These are phyloP conservation scores for Candida koratica DNA, from an alignment of 805 yeast species.

Conservation along the genomic window DNA sequence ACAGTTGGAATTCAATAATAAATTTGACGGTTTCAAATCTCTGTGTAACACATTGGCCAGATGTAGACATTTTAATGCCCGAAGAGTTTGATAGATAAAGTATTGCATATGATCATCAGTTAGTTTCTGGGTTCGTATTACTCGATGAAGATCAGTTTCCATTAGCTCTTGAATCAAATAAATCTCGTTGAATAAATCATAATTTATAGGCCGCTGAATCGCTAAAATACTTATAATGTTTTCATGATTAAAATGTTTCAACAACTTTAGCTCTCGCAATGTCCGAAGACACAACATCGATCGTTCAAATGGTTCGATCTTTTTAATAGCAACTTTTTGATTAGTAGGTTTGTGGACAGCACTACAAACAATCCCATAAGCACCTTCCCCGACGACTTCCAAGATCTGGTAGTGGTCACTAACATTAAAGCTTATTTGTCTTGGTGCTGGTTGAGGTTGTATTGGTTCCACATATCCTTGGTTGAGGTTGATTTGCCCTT, in stretches of 20 bases:
- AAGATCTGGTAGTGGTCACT: slow-evolving; percentile 81
- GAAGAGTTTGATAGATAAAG: slow-evolving; percentile 83
- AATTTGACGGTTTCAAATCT: slow-evolving; percentile 86
- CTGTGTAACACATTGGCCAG: slow-evolving; percentile 93
- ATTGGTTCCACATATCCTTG: slow-evolving; percentile 3
- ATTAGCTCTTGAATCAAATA: slow-evolving; percentile 83
- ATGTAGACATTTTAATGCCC: slow-evolving; percentile 88
- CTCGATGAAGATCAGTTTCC: slow-evolving; percentile 85
- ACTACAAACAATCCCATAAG: slow-evolving; percentile 90
- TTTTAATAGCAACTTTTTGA: slow-evolving; percentile 91
- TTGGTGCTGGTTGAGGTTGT: slow-evolving; percentile 9
- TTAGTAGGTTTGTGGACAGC: slow-evolving; percentile 84
- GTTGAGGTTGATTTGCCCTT: slow-evolving; percentile 4
- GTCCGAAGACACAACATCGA: slow-evolving; percentile 87
- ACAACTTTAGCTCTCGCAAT: slow-evolving; percentile 78
- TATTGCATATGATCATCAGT: slow-evolving; percentile 93
- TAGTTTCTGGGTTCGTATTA: slow-evolving; percentile 73
- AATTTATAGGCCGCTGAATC: slow-evolving; percentile 76
- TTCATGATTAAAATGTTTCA: slow-evolving; percentile 90
- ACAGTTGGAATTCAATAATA: slow-evolving; percentile 85
- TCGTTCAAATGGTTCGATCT: slow-evolving; percentile 87
- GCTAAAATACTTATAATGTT: slow-evolving; percentile 88
- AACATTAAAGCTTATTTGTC: slow-evolving; percentile 66
- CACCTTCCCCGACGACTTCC: slow-evolving; percentile 91
- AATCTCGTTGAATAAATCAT: slow-evolving; percentile 78